Base-by-base conservation (phyloP, 192 early-diverging fungal species). In the Linnemannia elongata region DNA sequence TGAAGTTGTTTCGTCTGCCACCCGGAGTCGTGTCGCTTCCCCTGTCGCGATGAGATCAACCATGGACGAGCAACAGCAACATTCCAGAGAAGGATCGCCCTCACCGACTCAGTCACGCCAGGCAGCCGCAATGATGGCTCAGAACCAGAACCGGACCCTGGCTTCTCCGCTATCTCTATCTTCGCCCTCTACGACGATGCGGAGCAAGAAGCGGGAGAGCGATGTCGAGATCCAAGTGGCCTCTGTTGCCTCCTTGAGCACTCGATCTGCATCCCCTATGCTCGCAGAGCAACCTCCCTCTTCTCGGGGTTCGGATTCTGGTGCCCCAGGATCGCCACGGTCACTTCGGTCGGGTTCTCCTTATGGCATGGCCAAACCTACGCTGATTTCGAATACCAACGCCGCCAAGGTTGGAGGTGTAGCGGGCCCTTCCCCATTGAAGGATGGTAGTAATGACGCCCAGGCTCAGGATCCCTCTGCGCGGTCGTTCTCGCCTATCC, bases 181-280 rank as follows among this genome's bases (percentile, higher is more conserved):
- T 4, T 38, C 75, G 9, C 30, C 66, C 17, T 42, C 70, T 30
- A 10, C 80, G 12, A n/a, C 74, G 1, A 41, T 47, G 20, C 73
- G 49, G 4, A 57, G 38, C 41, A 72, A 44, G 70, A 87, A 76
- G 76, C 79, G 85, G 0, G 76, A 87, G 20, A 87, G 85, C 13
- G 85, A 87, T 78, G 85, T 87, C 10, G 85, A 87, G 72, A 81
- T 87, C 33, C 85, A 87, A 15, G 68, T 81, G 42, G 85, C 85
- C 1, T 87, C 85, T 3, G 70, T 87, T 7, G 80, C 85, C 2
- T 76, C 85, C 1, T 20, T 87, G 27, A 68, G 35, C 6, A 81
- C 72, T 20, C 79, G 85, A 1, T 87, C 85, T 15, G 79, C 74
- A 27, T 81, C 83, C 33, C 83, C 83, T 30, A 73, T 80, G 57